These are phyloP conservation scores for Lobosporangium transversale DNA, from an alignment of 192 early-diverging fungal species.

Conservation along the genomic window DNA sequence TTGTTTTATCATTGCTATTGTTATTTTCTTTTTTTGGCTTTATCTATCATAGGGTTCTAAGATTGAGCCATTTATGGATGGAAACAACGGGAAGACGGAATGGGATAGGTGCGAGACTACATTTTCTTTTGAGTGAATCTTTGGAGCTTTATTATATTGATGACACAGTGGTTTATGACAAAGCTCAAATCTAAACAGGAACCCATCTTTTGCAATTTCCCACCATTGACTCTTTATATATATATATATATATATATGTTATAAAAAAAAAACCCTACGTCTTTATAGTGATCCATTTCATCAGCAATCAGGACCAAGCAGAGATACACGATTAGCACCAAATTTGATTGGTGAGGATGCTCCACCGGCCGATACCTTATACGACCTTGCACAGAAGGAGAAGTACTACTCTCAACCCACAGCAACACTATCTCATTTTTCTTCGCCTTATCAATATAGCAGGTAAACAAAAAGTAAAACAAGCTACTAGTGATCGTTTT, in stretches of 20 bases:
- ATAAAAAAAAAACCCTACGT: too few relatives aligned
- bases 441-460: conserved; percentile 4
- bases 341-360: conserved; percentile 40
- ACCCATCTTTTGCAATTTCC: too few relatives aligned
- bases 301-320: conserved; percentile 8
- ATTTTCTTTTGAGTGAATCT: too few relatives aligned
- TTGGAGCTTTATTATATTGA: too few relatives aligned
- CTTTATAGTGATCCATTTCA: conserved; percentile 1
- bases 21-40: neutral
- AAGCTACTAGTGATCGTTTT: neutral
- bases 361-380: conserved; percentile 35
- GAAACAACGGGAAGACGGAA: conserved; percentile 4
- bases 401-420: conserved; percentile 20
- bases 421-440: conserved; percentile 1
- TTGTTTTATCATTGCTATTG: neutral
- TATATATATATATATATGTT: too few relatives aligned
- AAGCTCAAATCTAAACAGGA: too few relatives aligned
- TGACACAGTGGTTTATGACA: too few relatives aligned
- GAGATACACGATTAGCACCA: conserved; percentile 14
- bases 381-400: conserved; percentile 40
- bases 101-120: conserved; percentile 23
- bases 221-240: too few relatives aligned
- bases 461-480: neutral
- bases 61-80: conserved; percentile 19
- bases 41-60: conserved; percentile 11